Conservation (phyloP, 2,329 filamentous ascomycete species). For the Mariannaea elegans region DNA sequence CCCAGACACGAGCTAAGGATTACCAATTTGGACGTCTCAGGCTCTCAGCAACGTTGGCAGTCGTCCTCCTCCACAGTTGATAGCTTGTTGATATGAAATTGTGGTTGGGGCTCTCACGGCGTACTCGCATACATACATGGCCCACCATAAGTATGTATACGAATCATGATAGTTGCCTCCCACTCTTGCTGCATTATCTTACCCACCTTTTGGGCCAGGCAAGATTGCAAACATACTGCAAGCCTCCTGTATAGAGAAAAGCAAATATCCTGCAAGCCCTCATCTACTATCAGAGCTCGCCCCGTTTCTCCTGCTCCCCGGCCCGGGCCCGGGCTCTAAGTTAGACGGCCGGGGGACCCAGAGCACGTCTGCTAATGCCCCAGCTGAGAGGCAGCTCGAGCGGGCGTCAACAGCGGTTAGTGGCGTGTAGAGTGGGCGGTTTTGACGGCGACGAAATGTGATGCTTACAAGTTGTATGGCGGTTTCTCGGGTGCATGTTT, state of each 20-base stretch:
- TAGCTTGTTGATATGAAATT: background rate
- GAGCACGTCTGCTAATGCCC: background rate
- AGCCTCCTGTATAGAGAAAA: constrained; percentile 8
- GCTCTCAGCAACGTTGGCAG: no score
- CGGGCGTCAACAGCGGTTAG: constrained; percentile 8
- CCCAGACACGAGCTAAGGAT: constrained; percentile 15
- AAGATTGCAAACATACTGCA: constrained; percentile 9
- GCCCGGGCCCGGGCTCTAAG: constrained; percentile 23
- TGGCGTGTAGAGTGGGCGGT: constrained; percentile 19
- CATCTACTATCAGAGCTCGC: background rate
- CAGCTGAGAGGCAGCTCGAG: background rate
- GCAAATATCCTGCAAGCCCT: constrained; percentile 4
- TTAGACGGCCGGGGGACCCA: background rate
- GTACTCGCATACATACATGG: no score
- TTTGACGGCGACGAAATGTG: constrained; percentile 7
- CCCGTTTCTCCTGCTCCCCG: constrained; percentile 7
- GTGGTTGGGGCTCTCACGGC: no score
- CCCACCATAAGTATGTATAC: no score
- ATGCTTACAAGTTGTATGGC: background rate
- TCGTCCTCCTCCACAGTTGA: no score
- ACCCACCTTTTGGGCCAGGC: constrained; percentile 7
- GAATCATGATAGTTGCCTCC: background rate
- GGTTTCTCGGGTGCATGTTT: constrained; percentile 1
- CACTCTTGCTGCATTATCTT: constrained; percentile 7
- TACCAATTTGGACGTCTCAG: constrained; percentile 12